Evolutionary conservation across 2,329 filamentous ascomycete species (phyloP).

Genomic region (Fusarium hainanense): DNA sequence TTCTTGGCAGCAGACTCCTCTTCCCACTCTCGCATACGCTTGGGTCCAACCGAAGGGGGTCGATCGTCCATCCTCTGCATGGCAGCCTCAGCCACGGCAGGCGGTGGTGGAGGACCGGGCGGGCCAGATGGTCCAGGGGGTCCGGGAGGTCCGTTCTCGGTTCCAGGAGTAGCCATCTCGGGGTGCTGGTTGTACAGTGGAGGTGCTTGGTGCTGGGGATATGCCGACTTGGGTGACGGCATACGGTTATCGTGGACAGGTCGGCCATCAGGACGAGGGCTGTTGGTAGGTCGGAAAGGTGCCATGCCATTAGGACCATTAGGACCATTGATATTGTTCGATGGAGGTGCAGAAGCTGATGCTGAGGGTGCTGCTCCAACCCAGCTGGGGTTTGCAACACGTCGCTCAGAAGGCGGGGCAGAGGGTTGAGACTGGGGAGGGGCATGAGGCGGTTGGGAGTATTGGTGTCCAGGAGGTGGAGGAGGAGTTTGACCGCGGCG

Average conservation of each 20-base stretch:
- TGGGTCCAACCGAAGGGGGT: constrained; percentile 82
- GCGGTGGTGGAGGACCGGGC: constrained; percentile 60
- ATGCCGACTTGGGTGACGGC: constrained; percentile 90
- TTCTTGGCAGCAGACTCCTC: constrained; percentile 85
- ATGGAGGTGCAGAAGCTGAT: constrained; percentile 53
- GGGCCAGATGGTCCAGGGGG: constrained; percentile 22
- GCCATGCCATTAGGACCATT: constrained; percentile 66
- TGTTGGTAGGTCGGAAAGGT: constrained; percentile 77
- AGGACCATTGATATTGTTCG: constrained; percentile 52
- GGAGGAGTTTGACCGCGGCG: constrained; percentile 60
- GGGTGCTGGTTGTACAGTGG: constrained; percentile 75
- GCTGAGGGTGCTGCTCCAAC: constrained; percentile 63
- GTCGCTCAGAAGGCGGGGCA: constrained; percentile 61
- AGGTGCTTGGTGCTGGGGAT: constrained; percentile 76
- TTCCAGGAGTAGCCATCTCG: constrained; percentile 68
- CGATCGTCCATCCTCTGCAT: constrained; percentile 73
- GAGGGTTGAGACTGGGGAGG: constrained; percentile 59
- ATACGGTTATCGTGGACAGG: constrained; percentile 85
- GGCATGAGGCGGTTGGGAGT: constrained; percentile 61
- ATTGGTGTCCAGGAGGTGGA: constrained; percentile 58
- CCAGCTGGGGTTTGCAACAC: constrained; percentile 70
- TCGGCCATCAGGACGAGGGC: constrained; percentile 85
- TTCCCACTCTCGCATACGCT: constrained; percentile 93
- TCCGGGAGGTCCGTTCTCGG: constrained; percentile 61
- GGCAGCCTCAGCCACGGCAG: constrained; percentile 71